Percentiles rank a stretch among this genome's conserved stretches.
Conservation (phyloP, 2,329 filamentous ascomycete genomes). For the Verticillium klebahnii region DNA sequence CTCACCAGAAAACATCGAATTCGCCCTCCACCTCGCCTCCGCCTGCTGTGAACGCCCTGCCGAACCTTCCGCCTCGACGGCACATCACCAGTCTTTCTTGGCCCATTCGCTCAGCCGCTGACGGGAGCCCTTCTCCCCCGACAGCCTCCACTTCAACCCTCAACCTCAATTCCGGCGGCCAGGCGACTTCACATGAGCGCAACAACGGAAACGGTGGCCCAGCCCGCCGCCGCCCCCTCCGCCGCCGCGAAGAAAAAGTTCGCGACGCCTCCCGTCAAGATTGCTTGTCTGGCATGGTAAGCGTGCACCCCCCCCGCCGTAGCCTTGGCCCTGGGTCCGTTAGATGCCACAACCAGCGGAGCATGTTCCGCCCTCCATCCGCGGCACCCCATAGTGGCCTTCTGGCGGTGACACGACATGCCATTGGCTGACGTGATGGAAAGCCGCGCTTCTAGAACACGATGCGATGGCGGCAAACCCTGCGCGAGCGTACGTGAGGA, state of each 20-base stretch:
- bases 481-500: conserved; percentile 35
- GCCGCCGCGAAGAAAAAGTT: conserved; percentile 31
- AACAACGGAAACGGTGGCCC: conserved; percentile 12
- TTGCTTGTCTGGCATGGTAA: conserved; percentile 46
- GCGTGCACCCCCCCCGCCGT: conserved; percentile 12
- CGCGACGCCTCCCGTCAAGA: conserved; percentile 43
- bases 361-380: not conserved
- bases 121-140: not conserved
- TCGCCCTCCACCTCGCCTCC: not conserved
- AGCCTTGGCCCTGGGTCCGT: not conserved
- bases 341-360: not conserved
- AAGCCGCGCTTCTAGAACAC: conserved; percentile 39
- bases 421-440: not conserved
- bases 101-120: not conserved
- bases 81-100: not conserved
- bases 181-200: conserved; percentile 5
- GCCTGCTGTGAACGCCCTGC: not conserved
- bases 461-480: conserved; percentile 39
- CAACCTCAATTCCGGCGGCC: too few species aligned
- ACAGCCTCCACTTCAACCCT: not conserved
- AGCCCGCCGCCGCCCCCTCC: conserved; percentile 4
- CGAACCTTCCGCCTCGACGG: not conserved
- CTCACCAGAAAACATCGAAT: not conserved
- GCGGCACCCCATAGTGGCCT: not conserved
- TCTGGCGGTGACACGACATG: not conserved